Base-by-base conservation (phyloP, 345 rosid species). In the Eucalyptus shirleyi region DNA sequence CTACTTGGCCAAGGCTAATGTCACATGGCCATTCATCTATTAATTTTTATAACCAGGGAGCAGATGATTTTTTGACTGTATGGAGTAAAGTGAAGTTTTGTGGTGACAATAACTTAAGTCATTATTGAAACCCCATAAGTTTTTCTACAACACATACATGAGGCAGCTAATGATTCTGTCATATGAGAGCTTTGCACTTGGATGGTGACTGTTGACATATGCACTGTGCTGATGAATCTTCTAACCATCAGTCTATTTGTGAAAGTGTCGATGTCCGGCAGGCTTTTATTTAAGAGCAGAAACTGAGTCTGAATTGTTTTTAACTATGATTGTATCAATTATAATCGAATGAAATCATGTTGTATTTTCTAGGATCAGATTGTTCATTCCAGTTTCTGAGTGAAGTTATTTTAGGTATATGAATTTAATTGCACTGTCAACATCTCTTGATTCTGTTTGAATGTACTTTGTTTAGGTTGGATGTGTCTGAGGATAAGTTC, bases 401-500 rank as follows among this genome's bases (percentile, higher is more conserved):
- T 77, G 28, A 37, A 77, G 83, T 77, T 77, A 21, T 21, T 21
- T 72, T 37, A 37, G 28, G 47, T 34, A 21, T 37, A 77, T 13
- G 37, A n/a, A 65, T 65, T 65, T 65, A 65, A 65, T 30, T 65
- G 47, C 83, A 77, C 28, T 40, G 45, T 87, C 50, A 51, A 32
- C 65, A 44, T 42, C 47, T 51, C 23, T 40, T 60, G 32, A 37
- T 21, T 26, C 44, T 90, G 47, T 53, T 45, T 40, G 14, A 90
- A 40, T 80, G 87, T 91, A 85, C 49, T 87, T 88, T 92, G 90
- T 91, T 87, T 93, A 97, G 98, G 88, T 90, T 95, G 94, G 97
- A 97, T 59, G 93, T 97, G 92, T 93, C 97, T 34, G 95, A 96
- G 93, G 99, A 95, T 60, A 97, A 96, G 88, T 97, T 97, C 93